These are phyloP conservation scores for Castanospermum australe DNA, from an alignment of 306 rosid species.

Conservation along the genomic window DNA sequence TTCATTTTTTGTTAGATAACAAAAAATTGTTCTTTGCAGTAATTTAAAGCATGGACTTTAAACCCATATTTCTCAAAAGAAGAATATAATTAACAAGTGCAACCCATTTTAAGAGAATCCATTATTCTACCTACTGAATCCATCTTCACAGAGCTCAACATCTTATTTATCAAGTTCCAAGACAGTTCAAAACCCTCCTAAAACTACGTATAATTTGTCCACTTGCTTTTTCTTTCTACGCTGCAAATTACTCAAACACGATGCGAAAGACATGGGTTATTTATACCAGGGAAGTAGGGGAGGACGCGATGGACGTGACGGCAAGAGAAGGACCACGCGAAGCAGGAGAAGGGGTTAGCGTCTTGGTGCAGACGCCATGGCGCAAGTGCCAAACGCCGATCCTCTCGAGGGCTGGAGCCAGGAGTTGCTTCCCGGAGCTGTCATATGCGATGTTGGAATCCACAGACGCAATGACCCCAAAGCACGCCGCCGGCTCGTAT, in stretches of 20 bases:
- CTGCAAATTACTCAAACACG: not conserved
- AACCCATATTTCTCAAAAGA: not conserved
- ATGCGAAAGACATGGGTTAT: not conserved
- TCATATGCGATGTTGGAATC: conserved; percentile 73
- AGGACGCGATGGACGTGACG: conserved; percentile 68
- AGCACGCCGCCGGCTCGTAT: conserved; percentile 74
- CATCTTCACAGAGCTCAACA: not conserved
- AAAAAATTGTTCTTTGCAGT: not conserved
- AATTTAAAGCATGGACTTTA: not conserved
- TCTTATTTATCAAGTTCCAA: not conserved
- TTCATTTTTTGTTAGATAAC: not conserved
- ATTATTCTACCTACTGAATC: not conserved
- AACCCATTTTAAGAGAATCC: not conserved
- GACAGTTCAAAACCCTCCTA: not conserved
- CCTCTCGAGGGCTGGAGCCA: conserved; percentile 89
- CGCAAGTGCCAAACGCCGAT: conserved; percentile 88
- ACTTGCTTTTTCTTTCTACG: not conserved
- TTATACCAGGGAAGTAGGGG: conserved; percentile 60
- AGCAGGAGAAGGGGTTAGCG: conserved; percentile 55
- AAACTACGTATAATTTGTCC: not conserved
- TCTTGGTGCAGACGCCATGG: conserved; percentile 78
- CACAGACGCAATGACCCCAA: conserved; percentile 82
- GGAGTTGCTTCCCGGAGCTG: conserved; percentile 77
- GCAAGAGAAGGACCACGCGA: conserved; percentile 61
- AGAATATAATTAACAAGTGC: not conserved